These are phyloP conservation scores for Cryptosporidium parvum DNA, from an alignment of 169 alveolate species.

Conservation along the genomic window DNA sequence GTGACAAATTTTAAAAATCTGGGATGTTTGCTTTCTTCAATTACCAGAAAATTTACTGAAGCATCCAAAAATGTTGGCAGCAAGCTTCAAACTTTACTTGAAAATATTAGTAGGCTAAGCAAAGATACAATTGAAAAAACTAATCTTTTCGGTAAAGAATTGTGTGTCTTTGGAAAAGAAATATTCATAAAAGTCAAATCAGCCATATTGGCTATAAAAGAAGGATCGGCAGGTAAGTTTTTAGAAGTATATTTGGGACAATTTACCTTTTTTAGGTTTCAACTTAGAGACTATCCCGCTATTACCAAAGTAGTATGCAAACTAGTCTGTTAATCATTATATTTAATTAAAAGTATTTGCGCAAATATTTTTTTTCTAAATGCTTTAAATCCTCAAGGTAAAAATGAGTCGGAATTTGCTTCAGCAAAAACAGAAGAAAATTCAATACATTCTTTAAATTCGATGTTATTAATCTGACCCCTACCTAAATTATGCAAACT, in stretches of 20 bases:
- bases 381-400: not conserved
- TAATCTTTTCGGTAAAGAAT: not conserved
- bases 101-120: not conserved
- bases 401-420: conserved; percentile 2
- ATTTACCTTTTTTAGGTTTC: conserved; percentile 26
- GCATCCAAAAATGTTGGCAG: not conserved
- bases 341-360: not conserved
- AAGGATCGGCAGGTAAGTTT: conserved; percentile 12
- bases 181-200: not conserved
- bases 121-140: not conserved
- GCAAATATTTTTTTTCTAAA: not conserved
- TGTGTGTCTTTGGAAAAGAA: not conserved
- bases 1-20: not conserved
- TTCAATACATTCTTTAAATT: not conserved
- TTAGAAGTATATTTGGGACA: not conserved
- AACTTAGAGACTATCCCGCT: conserved; percentile 57
- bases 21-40: not conserved
- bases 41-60: not conserved
- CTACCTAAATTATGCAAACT: not conserved
- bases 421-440: conserved; percentile 2
- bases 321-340: conserved; percentile 19
- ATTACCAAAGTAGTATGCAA: conserved; percentile 43
- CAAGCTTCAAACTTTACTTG: not conserved
- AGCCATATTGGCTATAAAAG: not conserved
- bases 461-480: not conserved